phyloP scores from a whole-genome alignment of 163 green algal species.

The Scenedesmus sp. region DNA sequence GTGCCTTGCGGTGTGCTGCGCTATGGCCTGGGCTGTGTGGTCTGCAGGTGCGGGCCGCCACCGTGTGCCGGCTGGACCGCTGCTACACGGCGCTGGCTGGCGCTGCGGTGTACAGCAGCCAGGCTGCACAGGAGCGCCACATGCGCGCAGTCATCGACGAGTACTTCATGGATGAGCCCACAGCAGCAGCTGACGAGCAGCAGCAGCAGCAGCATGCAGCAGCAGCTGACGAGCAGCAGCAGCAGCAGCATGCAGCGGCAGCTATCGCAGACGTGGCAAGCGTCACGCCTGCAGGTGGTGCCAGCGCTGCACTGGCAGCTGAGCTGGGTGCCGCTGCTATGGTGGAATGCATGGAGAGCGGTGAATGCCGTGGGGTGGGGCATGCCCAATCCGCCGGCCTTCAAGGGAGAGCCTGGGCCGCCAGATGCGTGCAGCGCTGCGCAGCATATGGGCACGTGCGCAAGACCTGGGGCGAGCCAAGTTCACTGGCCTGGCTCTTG shows the following conservation, averaged over 20 bases:
- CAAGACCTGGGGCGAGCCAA: conserved; percentile 16
- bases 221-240: too few species aligned
- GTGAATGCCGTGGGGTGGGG: conserved; percentile 56
- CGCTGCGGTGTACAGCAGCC: conserved; percentile 52
- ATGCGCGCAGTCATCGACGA: conserved; percentile 57
- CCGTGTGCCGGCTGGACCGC: conserved; percentile 76
- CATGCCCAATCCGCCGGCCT: conserved; percentile 27
- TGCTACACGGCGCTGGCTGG: conserved; percentile 71
- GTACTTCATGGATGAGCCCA: conserved; percentile 64
- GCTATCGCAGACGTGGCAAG: background rate
- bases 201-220: background rate
- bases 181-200: background rate
- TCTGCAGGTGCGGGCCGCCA: conserved; percentile 53
- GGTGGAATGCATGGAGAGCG: background rate
- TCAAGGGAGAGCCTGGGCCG: conserved; percentile 18
- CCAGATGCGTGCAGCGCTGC: conserved; percentile 59
- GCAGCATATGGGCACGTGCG: conserved; percentile 24
- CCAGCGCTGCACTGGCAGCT: background rate
- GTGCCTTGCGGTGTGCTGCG: background rate
- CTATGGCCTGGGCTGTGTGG: too few species aligned
- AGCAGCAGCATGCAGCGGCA: background rate
- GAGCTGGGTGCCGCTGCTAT: background rate
- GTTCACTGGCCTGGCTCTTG: conserved; percentile 66
- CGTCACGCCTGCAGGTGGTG: background rate
- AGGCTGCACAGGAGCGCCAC: conserved; percentile 53